phyloP scores from a whole-genome alignment of 768 basidiomycete species.

The Kwoniella europaea region DNA sequence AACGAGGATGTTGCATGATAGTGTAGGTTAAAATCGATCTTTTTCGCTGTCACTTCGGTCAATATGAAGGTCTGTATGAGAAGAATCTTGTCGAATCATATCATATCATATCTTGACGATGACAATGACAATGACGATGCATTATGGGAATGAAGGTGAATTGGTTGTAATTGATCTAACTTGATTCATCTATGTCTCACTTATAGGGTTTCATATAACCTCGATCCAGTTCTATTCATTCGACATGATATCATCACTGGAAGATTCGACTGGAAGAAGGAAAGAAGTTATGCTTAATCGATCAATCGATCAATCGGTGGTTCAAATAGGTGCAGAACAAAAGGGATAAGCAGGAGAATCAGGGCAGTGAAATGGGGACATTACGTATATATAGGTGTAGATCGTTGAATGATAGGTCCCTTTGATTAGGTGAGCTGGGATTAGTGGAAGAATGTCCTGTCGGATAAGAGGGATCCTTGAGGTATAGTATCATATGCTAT shows the following conservation, averaged over 20 bases:
- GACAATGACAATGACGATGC: neutral
- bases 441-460: neutral
- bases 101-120: constrained; percentile 2
- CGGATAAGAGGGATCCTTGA: neutral
- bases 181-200: neutral
- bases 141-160: neutral
- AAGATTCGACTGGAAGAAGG: neutral
- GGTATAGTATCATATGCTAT: neutral
- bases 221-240: neutral
- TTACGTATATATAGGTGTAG: neutral
- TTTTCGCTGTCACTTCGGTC: neutral
- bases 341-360: neutral
- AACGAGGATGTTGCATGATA: constrained; percentile 59
- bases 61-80: neutral
- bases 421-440: neutral
- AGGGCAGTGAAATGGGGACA: too few species aligned
- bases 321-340: neutral
- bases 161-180: neutral
- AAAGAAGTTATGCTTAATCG: constrained; percentile 1
- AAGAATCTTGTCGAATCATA: neutral
- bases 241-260: neutral
- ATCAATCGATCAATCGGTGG: neutral
- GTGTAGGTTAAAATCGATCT: constrained; percentile 34
- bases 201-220: constrained; percentile 8
- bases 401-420: neutral